Evolutionary conservation across 495 filamentous ascomycete species (phyloP).

Genomic region (Wilcoxina mikolae): DNA sequence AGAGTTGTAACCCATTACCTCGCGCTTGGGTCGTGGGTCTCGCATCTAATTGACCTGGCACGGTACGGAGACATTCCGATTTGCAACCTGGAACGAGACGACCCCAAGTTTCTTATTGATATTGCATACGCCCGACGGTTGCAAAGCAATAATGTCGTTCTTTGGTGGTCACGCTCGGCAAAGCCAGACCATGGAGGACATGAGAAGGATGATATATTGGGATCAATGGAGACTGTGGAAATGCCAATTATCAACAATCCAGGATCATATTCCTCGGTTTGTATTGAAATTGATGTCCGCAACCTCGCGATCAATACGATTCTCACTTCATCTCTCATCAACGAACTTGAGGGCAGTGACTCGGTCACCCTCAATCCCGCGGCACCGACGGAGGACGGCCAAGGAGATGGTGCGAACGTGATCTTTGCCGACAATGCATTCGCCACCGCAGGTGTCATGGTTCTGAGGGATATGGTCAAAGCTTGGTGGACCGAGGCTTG

Average conservation of each 20-base stretch:
- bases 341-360: slow-evolving; percentile 82
- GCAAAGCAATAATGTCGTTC: slow-evolving; percentile 79
- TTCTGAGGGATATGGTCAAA: slow-evolving; percentile 95
- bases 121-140: slow-evolving; percentile 84
- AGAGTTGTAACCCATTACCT: slow-evolving; percentile 80
- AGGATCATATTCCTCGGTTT: slow-evolving; percentile 87
- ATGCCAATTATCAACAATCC: slow-evolving; percentile 91
- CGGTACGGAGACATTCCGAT: slow-evolving; percentile 87
- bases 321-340: slow-evolving; percentile 90
- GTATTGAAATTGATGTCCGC: slow-evolving; percentile 84
- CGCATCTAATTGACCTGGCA: slow-evolving; percentile 70
- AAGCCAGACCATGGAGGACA: slow-evolving; percentile 90
- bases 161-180: slow-evolving; percentile 91
- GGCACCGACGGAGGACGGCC: slow-evolving; percentile 43
- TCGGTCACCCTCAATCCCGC: slow-evolving; percentile 68
- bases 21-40: slow-evolving; percentile 77
- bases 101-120: slow-evolving; percentile 88
- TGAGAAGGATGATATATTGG: slow-evolving; percentile 80
- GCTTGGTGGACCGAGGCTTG: slow-evolving; percentile 95
- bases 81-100: slow-evolving; percentile 87
- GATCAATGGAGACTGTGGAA: slow-evolving; percentile 71
- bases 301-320: slow-evolving; percentile 98
- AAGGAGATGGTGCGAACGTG: slow-evolving; percentile 41
- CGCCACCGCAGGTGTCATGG: slow-evolving; percentile 72
- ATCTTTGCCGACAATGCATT: slow-evolving; percentile 86